Evolutionary conservation across 306 rosid species (phyloP).

Genomic region (Quercus aquifolioides): DNA sequence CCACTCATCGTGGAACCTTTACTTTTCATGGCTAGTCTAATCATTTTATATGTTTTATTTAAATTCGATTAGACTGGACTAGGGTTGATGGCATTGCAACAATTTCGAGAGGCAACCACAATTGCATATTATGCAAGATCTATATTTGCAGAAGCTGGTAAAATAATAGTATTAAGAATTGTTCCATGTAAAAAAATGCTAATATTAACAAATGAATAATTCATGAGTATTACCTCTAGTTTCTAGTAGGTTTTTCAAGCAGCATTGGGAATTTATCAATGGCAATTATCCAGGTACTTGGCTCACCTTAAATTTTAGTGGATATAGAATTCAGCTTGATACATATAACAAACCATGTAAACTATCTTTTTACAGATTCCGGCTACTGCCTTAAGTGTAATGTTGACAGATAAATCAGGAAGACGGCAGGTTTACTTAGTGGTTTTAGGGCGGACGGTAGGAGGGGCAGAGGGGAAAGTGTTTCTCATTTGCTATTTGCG

Average conservation of each 20-base stretch:
- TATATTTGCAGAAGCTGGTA: slow-evolving; percentile 76
- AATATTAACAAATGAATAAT: neutral
- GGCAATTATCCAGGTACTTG: slow-evolving; percentile 71
- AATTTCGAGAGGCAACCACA: slow-evolving; percentile 74
- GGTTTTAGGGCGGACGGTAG: too few relatives aligned
- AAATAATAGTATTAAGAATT: neutral
- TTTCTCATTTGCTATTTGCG: too few relatives aligned
- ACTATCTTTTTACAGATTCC: slow-evolving; percentile 41
- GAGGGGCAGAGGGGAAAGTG: too few relatives aligned
- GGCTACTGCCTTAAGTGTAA: slow-evolving; percentile 50
- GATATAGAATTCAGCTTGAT: slow-evolving; percentile 20
- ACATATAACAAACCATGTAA: neutral
- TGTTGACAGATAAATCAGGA: slow-evolving; percentile 60
- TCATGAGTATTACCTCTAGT: slow-evolving; percentile 7
- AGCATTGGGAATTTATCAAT: slow-evolving; percentile 73
- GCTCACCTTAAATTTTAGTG: neutral
- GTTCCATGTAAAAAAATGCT: neutral
- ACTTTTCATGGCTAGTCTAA: neutral
- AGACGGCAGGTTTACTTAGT: too few relatives aligned
- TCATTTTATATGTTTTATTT: neutral
- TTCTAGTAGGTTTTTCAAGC: slow-evolving; percentile 66
- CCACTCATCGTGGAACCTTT: neutral
- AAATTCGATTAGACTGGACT: slow-evolving; percentile 63
- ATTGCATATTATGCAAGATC: slow-evolving; percentile 64
- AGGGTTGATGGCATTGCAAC: slow-evolving; percentile 80